phyloP scores from a whole-genome alignment of 352 stramenopile genomes.

The Pythium oligandrum region DNA sequence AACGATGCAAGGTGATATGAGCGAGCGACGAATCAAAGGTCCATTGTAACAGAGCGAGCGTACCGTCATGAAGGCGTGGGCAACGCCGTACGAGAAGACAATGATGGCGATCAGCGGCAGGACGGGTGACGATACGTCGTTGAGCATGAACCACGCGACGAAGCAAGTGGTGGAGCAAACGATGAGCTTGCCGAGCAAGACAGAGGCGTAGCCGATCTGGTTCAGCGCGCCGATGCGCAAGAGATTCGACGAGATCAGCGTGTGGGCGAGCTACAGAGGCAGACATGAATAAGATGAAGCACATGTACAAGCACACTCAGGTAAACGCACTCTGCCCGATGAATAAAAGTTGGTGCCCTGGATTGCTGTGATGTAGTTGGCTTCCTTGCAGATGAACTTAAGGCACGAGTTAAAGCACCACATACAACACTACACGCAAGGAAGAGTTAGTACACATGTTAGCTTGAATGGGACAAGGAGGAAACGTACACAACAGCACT shows the following conservation, averaged over 20 bases:
- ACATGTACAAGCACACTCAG: not conserved
- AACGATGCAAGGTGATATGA: not conserved
- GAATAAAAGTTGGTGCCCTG: conserved; percentile 75
- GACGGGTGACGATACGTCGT: conserved; percentile 61
- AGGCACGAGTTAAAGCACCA: conserved; percentile 82
- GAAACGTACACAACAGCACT: conserved; percentile 65
- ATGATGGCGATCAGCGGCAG: conserved; percentile 60
- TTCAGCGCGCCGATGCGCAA: conserved; percentile 58
- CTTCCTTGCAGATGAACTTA: conserved; percentile 83
- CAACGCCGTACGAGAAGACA: conserved; percentile 74
- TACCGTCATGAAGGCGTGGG: conserved; percentile 79
- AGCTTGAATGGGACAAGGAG: not conserved
- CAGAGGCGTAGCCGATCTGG: conserved; percentile 61
- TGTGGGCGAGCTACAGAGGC: conserved; percentile 44
- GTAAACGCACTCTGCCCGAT: conserved; percentile 51
- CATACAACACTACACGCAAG: conserved; percentile 57
- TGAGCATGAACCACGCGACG: conserved; percentile 65
- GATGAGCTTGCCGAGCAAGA: conserved; percentile 72
- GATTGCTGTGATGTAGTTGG: conserved; percentile 75
- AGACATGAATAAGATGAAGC: not conserved
- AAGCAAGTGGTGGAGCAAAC: conserved; percentile 67
- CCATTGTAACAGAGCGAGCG: conserved; percentile 1
- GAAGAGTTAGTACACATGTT: conserved; percentile 4
- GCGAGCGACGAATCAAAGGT: no score
- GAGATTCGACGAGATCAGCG: conserved; percentile 65